Base-by-base conservation (phyloP, 2,329 filamentous ascomycete species). In the Sphaerulina musiva region DNA sequence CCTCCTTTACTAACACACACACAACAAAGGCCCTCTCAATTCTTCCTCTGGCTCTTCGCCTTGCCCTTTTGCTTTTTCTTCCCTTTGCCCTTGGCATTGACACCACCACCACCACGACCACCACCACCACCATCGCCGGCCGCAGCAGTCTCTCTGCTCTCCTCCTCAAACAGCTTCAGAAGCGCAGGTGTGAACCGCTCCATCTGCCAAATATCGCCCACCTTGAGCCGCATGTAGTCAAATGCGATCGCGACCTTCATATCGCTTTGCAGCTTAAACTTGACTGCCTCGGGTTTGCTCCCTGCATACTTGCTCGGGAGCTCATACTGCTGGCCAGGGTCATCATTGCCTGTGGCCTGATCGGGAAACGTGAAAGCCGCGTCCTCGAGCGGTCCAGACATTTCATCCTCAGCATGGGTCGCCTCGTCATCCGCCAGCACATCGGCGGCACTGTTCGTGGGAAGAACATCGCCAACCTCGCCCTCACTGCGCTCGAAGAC, bases 201-300 rank as follows among this genome's bases (percentile, higher is more conserved):
- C 45, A 87, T 76, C 69, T 84, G 77, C 56, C 79, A 79, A 59
- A 89, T 87, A 60, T 89, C 85, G 7, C 83, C 81, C 31, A 90
- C 72, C 68, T 78, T 82, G 40, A 90, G 81, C 4, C 80, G 74
- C 87, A 92, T 92, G 61, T 87, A 83, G 66, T 93, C 88, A 69
- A 89, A 89, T 1, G 85, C 87, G 53, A 90, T 79, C 54, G 87
- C 77, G 12, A 89, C 81, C 39, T 83, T 81, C 74, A 84, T 79
- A 56, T 82, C 76, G 17, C 71, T 73, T 5, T 69, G 72, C 12
- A 77, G 70, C 63, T 66, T 66, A 58, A 70, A 64, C 34, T 63
- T 67, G 26, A 68, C 64, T 1, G 63, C 62, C 39, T 62, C 56
- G 10, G 61, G 58, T 31, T 53, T 46, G 4, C 31, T 34, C 29